These are phyloP conservation scores for Brassica rapa DNA, from an alignment of 345 rosid genomes.

Conservation along the genomic window DNA sequence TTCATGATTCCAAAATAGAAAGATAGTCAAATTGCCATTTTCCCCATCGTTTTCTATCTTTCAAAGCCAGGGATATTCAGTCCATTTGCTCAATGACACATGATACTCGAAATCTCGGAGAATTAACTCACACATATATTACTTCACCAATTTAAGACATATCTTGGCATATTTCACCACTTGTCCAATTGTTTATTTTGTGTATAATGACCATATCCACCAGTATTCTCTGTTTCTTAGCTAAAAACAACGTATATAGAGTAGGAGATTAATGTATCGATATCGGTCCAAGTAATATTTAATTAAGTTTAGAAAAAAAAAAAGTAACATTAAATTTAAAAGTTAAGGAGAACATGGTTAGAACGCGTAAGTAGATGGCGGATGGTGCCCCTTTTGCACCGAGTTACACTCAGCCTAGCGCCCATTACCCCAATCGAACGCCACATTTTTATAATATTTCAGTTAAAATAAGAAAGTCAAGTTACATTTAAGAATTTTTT, in stretches of 20 bases:
- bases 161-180: slow-evolving; percentile 2
- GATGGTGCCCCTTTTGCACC: slow-evolving; percentile 6
- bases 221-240: background rate
- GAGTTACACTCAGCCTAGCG: slow-evolving; percentile 1
- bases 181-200: background rate
- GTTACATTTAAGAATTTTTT: background rate
- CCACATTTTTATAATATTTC: background rate
- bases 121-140: background rate
- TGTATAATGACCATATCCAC: slow-evolving; percentile 19
- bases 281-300: background rate
- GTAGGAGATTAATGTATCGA: background rate
- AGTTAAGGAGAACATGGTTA: slow-evolving; percentile 15
- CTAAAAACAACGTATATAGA: slow-evolving; percentile 12
- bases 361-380: slow-evolving; percentile 31
- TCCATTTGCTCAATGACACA: background rate
- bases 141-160: slow-evolving; percentile 8
- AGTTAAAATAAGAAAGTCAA: background rate
- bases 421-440: background rate
- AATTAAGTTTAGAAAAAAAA: too few species aligned
- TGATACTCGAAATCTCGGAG: background rate
- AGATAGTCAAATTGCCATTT: background rate
- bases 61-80: background rate
- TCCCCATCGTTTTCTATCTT: background rate
- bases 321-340: background rate
- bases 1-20: background rate